Evolutionary conservation across 768 basidiomycete species (phyloP).

Genomic region (Tricholoma bakamatsutake): DNA sequence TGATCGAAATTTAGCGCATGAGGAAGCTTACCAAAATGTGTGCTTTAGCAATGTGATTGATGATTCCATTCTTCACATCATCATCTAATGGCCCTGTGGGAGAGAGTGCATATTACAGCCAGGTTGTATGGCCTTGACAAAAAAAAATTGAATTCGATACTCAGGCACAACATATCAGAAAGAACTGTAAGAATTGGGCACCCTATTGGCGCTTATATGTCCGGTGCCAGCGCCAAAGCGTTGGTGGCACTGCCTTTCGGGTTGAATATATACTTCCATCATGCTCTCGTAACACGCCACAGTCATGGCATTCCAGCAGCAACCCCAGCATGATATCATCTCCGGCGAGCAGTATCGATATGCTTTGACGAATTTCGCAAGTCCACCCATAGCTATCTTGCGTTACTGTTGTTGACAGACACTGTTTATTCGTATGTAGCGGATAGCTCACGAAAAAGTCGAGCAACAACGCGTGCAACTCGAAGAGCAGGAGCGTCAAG

Average conservation of each 20-base stretch:
- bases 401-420: background rate
- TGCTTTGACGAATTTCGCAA: slow-evolving; percentile 76
- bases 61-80: too few relatives aligned
- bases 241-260: background rate
- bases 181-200: too few relatives aligned
- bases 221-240: background rate
- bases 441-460: slow-evolving; percentile 85
- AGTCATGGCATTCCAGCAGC: slow-evolving; percentile 23
- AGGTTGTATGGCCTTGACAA: too few relatives aligned
- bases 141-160: too few relatives aligned
- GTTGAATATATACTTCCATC: background rate
- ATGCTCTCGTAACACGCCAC: background rate
- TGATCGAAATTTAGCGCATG: too few relatives aligned
- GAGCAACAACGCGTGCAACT: slow-evolving; percentile 75
- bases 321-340: slow-evolving; percentile 33
- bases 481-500: slow-evolving; percentile 79
- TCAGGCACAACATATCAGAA: too few relatives aligned
- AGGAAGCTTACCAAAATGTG: too few relatives aligned
- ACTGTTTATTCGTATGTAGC: slow-evolving; percentile 30
- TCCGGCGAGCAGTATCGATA: slow-evolving; percentile 73
- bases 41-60: too few relatives aligned
- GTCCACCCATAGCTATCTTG: slow-evolving; percentile 17
- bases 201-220: background rate
- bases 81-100: too few relatives aligned
- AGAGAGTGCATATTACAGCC: too few relatives aligned